phyloP scores from a whole-genome alignment of 1,284 basidiomycete genomes.

The Takashimella tepidaria region DNA sequence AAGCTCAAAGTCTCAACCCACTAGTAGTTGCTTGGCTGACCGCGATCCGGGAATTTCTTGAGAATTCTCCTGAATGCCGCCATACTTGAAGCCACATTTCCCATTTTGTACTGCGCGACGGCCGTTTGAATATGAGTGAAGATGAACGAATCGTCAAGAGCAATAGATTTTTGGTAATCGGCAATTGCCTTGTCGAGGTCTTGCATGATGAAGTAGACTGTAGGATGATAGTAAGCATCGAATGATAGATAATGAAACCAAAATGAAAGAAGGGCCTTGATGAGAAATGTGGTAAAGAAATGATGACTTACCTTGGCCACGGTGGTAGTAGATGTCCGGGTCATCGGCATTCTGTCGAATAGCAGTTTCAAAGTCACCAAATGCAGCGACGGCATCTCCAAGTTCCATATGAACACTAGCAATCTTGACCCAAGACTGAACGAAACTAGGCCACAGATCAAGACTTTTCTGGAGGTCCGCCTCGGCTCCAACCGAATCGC shows the following conservation, averaged over 20 bases:
- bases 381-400: constrained; percentile 67
- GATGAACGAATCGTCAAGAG: constrained; percentile 61
- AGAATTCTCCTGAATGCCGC: constrained; percentile 80
- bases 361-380: constrained; percentile 87
- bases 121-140: constrained; percentile 78
- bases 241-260: background rate
- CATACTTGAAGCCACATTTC: constrained; percentile 73
- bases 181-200: constrained; percentile 79
- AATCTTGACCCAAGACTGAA: constrained; percentile 93
- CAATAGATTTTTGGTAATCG: constrained; percentile 84
- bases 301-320: constrained; percentile 81
- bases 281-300: too few species aligned
- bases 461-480: constrained; percentile 76
- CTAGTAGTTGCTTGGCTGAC: constrained; percentile 90
- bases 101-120: constrained; percentile 93
- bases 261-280: too few species aligned
- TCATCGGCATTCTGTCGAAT: constrained; percentile 77
- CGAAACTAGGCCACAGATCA: constrained; percentile 65
- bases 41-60: constrained; percentile 71
- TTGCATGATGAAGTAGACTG: constrained; percentile 93
- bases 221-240: background rate
- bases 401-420: constrained; percentile 98
- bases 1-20: too few species aligned
- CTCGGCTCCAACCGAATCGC: constrained; percentile 79
- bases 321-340: constrained; percentile 98